A percentile compares a stretch with the other conserved stretches of the same genome.
Evolutionary conservation across 768 basidiomycete species (phyloP).

Genomic region (Phaffia australis): DNA sequence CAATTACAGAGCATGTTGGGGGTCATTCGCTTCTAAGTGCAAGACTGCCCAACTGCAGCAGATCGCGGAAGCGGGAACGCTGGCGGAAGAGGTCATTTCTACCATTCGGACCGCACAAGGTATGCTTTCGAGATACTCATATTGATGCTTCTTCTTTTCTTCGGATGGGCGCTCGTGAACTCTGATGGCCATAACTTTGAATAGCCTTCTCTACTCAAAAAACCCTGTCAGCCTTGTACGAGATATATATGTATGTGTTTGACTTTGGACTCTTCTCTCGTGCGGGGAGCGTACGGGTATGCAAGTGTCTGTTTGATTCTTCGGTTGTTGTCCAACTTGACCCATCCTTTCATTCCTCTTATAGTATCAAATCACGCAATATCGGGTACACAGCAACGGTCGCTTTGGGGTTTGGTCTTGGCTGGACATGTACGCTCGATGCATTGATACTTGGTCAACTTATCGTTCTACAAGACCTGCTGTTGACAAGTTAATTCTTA

Average conservation of each 20-base stretch:
- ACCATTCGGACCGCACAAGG: slow-evolving; percentile 76
- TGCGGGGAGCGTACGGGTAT: too few relatives aligned
- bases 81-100: slow-evolving; percentile 33
- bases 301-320: too few relatives aligned
- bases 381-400: slow-evolving; percentile 6
- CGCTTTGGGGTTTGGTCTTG: not conserved
- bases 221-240: slow-evolving; percentile 55
- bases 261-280: too few relatives aligned
- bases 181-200: too few relatives aligned
- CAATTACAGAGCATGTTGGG: slow-evolving; percentile 11
- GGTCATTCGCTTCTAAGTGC: slow-evolving; percentile 7
- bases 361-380: slow-evolving; percentile 27
- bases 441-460: not conserved
- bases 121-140: too few relatives aligned
- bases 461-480: not conserved
- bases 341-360: too few relatives aligned
- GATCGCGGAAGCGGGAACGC: slow-evolving; percentile 17
- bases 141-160: too few relatives aligned
- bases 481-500: not conserved
- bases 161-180: too few relatives aligned
- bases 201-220: slow-evolving; percentile 79
- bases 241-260: slow-evolving; percentile 44
- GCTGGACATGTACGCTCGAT: too few relatives aligned
- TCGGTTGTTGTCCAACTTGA: too few relatives aligned
- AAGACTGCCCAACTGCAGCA: slow-evolving; percentile 8